phyloP scores from a whole-genome alignment of 2,329 filamentous ascomycete species.

The Dactylellina leptospora region DNA sequence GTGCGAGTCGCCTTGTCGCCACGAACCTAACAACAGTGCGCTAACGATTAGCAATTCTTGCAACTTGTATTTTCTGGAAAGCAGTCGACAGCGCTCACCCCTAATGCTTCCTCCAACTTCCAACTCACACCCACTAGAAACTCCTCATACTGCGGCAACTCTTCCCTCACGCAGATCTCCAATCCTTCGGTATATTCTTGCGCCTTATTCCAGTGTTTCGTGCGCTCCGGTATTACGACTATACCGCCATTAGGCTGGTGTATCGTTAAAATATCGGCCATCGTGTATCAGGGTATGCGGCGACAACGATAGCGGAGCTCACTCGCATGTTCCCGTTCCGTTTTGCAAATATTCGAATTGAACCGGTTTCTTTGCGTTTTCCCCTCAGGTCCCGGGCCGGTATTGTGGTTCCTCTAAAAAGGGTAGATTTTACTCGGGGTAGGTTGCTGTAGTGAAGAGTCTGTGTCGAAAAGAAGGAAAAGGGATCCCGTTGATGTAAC shows the following conservation, averaged over 20 bases:
- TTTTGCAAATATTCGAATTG: slow-evolving; percentile 1
- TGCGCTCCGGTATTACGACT: background rate
- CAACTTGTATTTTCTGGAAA: background rate
- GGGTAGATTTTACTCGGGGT: background rate
- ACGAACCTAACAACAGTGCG: slow-evolving; percentile 6
- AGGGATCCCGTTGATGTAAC: background rate
- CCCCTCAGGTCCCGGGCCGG: background rate
- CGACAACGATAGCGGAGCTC: slow-evolving; percentile 35
- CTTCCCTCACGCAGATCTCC: background rate
- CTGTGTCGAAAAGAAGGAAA: background rate
- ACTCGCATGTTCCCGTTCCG: slow-evolving; percentile 42
- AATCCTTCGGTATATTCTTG: slow-evolving; percentile 11
- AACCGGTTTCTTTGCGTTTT: background rate
- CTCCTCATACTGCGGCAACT: slow-evolving; percentile 43
- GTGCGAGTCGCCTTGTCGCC: background rate
- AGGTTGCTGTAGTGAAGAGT: background rate
- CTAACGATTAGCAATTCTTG: slow-evolving; percentile 12
- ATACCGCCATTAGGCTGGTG: background rate
- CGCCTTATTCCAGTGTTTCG: slow-evolving; percentile 5
- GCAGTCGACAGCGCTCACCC: slow-evolving; percentile 6
- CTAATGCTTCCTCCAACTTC: slow-evolving; percentile 19
- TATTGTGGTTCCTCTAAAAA: slow-evolving; percentile 2
- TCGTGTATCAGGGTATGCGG: slow-evolving; percentile 52
- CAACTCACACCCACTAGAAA: slow-evolving; percentile 7
- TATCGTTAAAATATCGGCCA: slow-evolving; percentile 52